A percentile compares a stretch with the other conserved stretches of the same genome.
Evolutionary conservation across 129 eudicot genomes (phyloP).

Genomic region (Flaveria ramosissima): DNA sequence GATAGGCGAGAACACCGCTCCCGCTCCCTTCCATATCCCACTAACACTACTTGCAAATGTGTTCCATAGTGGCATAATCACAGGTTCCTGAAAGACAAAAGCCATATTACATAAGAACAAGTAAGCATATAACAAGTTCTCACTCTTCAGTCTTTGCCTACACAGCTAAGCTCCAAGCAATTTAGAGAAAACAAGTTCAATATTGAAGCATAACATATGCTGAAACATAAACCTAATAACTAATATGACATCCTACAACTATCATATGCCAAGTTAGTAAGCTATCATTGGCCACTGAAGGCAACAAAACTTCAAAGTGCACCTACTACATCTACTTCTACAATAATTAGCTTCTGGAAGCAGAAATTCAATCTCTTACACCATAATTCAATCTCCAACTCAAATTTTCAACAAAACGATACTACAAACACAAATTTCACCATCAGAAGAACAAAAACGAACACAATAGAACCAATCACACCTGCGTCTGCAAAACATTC

Average conservation of each 20-base stretch:
- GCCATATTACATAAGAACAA: not conserved
- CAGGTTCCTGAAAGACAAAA: slow-evolving; percentile 80
- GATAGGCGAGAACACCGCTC: slow-evolving; percentile 95
- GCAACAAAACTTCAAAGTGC: not conserved
- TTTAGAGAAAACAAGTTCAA: not conserved
- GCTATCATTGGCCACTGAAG: not conserved
- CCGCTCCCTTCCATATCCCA: slow-evolving; percentile 99
- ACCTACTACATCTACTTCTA: not conserved
- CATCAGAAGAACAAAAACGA: not conserved
- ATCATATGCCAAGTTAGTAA: not conserved
- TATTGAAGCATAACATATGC: no score
- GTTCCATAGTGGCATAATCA: slow-evolving; percentile 82
- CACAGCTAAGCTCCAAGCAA: slow-evolving; percentile 2
- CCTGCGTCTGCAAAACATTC: slow-evolving; percentile 89
- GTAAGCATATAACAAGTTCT: not conserved
- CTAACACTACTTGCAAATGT: slow-evolving; percentile 91
- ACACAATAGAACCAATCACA: slow-evolving; percentile 9
- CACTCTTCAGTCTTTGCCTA: not conserved
- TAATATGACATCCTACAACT: slow-evolving; percentile 3
- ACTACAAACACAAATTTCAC: not conserved
- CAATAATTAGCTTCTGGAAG: not conserved
- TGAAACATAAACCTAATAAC: not conserved
- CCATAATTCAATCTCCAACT: not conserved
- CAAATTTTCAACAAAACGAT: not conserved
- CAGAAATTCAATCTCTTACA: not conserved